Evolutionary conservation across 805 yeast species (phyloP).

Genomic region (Hanseniaspora nectarophila): DNA sequence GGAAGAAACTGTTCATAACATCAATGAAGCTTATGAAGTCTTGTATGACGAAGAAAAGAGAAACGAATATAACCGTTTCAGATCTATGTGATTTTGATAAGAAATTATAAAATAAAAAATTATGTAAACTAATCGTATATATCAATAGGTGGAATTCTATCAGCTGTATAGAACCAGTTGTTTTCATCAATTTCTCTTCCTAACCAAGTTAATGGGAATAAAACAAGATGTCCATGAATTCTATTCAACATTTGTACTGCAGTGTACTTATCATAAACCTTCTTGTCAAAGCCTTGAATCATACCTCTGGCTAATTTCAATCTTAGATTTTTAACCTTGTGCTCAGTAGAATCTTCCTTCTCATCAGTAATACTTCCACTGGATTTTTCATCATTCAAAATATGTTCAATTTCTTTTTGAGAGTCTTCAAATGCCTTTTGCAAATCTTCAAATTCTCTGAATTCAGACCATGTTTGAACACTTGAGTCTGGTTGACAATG

Average conservation of each 20-base stretch:
- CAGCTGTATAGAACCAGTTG: constrained; percentile 92
- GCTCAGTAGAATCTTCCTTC: neutral
- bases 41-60: constrained; percentile 55
- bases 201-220: constrained; percentile 91
- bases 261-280: constrained; percentile 57
- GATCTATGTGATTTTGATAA: constrained; percentile 13
- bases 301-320: constrained; percentile 26
- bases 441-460: constrained; percentile 55
- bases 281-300: constrained; percentile 30
- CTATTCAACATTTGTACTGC: constrained; percentile 63
- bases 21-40: constrained; percentile 85
- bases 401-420: constrained; percentile 25
- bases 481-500: constrained; percentile 90
- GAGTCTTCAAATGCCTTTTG: constrained; percentile 41
- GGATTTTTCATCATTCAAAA: constrained; percentile 1
- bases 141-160: constrained; percentile 88
- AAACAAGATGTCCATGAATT: constrained; percentile 74
- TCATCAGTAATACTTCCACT: neutral
- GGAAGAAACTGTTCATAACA: constrained; percentile 77
- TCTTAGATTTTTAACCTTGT: constrained; percentile 19
- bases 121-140: constrained; percentile 55
- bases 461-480: constrained; percentile 83
- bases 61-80: constrained; percentile 50
- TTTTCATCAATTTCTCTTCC: constrained; percentile 74
- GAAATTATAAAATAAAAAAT: neutral